These are phyloP conservation scores for Dothideomycetidae sp. DNA, from an alignment of 2,329 filamentous ascomycete genomes.

Conservation along the genomic window DNA sequence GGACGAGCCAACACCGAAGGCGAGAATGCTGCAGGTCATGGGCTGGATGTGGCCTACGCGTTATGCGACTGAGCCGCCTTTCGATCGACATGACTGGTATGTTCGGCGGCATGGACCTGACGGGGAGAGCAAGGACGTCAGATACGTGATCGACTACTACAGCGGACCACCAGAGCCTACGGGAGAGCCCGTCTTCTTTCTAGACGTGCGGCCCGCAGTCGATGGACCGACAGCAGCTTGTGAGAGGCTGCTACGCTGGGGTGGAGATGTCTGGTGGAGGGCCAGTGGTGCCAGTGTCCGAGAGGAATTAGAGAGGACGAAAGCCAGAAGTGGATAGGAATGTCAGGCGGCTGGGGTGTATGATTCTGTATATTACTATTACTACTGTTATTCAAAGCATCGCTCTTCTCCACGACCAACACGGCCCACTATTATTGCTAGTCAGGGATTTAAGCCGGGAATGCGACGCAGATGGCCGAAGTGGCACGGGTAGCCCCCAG, in stretches of 20 bases:
- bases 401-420: too few relatives aligned
- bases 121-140: slow-evolving; percentile 58
- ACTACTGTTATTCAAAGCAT: too few relatives aligned
- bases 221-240: slow-evolving; percentile 65
- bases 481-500: too few relatives aligned
- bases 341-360: background rate
- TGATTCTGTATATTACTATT: background rate
- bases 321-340: slow-evolving; percentile 8
- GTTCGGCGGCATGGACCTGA: slow-evolving; percentile 55
- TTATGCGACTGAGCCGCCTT: slow-evolving; percentile 71
- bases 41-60: slow-evolving; percentile 64
- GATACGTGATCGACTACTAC: slow-evolving; percentile 97
- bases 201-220: slow-evolving; percentile 84
- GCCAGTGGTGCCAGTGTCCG: slow-evolving; percentile 59
- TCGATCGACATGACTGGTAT: slow-evolving; percentile 96
- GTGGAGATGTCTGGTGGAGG: slow-evolving; percentile 86
- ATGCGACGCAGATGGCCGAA: background rate
- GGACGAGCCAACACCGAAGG: slow-evolving; percentile 81
- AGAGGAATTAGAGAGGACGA: slow-evolving; percentile 27
- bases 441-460: background rate
- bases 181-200: slow-evolving; percentile 86
- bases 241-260: slow-evolving; percentile 77
- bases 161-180: slow-evolving; percentile 65
- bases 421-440: too few relatives aligned
- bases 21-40: slow-evolving; percentile 66